phyloP scores from a whole-genome alignment of 2,329 filamentous ascomycete genomes.

The Talaromyces marneffei region DNA sequence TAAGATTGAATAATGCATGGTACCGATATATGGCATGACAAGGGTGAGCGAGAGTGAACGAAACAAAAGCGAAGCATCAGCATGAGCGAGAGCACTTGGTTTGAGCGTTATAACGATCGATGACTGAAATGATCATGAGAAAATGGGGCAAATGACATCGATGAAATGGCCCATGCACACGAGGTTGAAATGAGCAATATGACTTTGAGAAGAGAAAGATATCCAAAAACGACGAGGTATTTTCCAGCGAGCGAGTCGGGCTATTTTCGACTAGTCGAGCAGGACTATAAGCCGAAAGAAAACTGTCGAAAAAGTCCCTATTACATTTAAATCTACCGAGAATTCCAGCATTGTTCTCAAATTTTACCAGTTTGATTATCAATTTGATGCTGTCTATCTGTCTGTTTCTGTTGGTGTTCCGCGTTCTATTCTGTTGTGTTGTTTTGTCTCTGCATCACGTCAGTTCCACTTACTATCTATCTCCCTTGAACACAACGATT shows the following conservation, averaged over 20 bases:
- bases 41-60: background rate
- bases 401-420: background rate
- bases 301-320: background rate
- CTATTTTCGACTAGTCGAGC: background rate
- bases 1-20: background rate
- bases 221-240: background rate
- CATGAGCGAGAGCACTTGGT: background rate
- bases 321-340: background rate
- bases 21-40: background rate
- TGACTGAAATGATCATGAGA: slow-evolving; percentile 1
- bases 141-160: background rate
- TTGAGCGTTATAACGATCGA: background rate
- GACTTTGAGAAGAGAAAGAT: background rate
- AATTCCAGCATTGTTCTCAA: background rate
- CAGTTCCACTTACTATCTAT: background rate
- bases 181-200: background rate
- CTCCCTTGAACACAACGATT: background rate
- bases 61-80: background rate
- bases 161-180: background rate
- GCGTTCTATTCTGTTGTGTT: background rate
- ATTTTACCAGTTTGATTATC: background rate
- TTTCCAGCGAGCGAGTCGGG: too few relatives aligned
- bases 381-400: background rate
- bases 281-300: background rate
- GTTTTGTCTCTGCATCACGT: background rate